A percentile compares a stretch with the other conserved stretches of the same genome.
phyloP scores from a whole-genome alignment of 2,329 filamentous ascomycete species.

The Fusarium xyrophilum region DNA sequence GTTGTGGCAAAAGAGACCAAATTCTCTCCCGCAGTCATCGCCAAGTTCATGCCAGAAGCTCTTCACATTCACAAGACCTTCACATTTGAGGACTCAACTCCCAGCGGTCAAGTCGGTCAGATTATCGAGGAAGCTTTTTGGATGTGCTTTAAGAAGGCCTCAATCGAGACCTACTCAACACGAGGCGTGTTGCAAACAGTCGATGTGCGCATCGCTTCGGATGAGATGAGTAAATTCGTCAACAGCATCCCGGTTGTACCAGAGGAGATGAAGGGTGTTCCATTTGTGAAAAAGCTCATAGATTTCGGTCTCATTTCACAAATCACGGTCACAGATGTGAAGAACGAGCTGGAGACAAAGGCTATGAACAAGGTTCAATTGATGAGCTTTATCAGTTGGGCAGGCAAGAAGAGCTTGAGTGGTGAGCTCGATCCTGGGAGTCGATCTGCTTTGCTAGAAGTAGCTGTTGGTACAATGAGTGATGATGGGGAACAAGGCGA shows the following conservation, averaged over 20 bases:
- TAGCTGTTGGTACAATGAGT: slow-evolving; percentile 75
- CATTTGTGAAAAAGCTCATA: slow-evolving; percentile 80
- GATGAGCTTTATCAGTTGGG: slow-evolving; percentile 84
- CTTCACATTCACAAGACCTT: slow-evolving; percentile 87
- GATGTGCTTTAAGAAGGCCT: slow-evolving; percentile 83
- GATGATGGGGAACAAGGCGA: slow-evolving; percentile 68
- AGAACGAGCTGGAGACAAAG: slow-evolving; percentile 79
- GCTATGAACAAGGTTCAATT: slow-evolving; percentile 82
- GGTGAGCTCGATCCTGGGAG: slow-evolving; percentile 75
- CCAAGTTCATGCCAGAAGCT: slow-evolving; percentile 76
- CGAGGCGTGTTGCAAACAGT: slow-evolving; percentile 85
- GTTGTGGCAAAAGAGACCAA: slow-evolving; percentile 55
- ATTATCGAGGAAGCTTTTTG: slow-evolving; percentile 96
- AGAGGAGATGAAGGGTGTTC: slow-evolving; percentile 73
- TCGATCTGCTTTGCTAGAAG: slow-evolving; percentile 75
- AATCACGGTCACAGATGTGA: slow-evolving; percentile 87
- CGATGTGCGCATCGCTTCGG: slow-evolving; percentile 76
- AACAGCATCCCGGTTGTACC: slow-evolving; percentile 88
- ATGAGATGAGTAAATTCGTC: slow-evolving; percentile 75
- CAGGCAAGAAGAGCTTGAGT: slow-evolving; percentile 72
- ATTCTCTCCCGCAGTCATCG: slow-evolving; percentile 68
- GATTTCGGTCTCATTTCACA: slow-evolving; percentile 87
- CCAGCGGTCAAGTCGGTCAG: slow-evolving; percentile 80
- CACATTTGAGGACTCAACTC: slow-evolving; percentile 87
- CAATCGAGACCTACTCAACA: slow-evolving; percentile 87